Base-by-base conservation (phyloP, 2,329 filamentous ascomycete genomes). In the Nemania sp. region DNA sequence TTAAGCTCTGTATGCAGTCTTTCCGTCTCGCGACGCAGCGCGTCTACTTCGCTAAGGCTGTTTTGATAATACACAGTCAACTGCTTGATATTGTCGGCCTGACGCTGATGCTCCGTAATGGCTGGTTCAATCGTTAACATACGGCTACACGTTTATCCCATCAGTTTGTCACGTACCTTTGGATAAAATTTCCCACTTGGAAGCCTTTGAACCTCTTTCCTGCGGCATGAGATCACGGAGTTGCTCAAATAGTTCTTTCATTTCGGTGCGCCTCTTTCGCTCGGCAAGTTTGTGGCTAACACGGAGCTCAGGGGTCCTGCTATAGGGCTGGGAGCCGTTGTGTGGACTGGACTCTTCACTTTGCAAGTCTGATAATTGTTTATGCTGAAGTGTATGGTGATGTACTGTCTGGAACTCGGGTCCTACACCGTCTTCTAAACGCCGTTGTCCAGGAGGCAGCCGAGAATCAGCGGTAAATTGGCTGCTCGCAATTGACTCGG, bases 151-250 rank as follows among this genome's bases (percentile, higher is more conserved):
- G 19, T 15, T n/a, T n/a, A n/a, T n/a, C 28, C 6, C 5, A 4
- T 41, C 15, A 9, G 41, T 23, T 46, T 12, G 9, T 9, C n/a
- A 68, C 80, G 58, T 75, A 92, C 90, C 88, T 77, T 93, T 93
- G 2, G 88, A 91, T 14, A 95, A 69, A 43, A 93, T 91, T 64
- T 95, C 90, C 90, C 90, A 95, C 64, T 95, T 95, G 62, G 89
- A 92, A 0, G 90, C 90, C 69, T 94, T 95, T 20, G 87, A 88
- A 1, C 90, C 90, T 14, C 90, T 83, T 64, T 90, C 89, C 62
- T 91, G 88, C 1, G 89, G 89, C 74, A 93, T 86, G 31, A 91
- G 77, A 61, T 89, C 86, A 61, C 90, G 83, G 7, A 94, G 75
- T 63, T 90, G 86, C 61, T 94, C 90, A 66, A 94, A 94, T 0